Base-by-base conservation (phyloP, 768 basidiomycete genomes). In the Flagelloscypha sp. region DNA sequence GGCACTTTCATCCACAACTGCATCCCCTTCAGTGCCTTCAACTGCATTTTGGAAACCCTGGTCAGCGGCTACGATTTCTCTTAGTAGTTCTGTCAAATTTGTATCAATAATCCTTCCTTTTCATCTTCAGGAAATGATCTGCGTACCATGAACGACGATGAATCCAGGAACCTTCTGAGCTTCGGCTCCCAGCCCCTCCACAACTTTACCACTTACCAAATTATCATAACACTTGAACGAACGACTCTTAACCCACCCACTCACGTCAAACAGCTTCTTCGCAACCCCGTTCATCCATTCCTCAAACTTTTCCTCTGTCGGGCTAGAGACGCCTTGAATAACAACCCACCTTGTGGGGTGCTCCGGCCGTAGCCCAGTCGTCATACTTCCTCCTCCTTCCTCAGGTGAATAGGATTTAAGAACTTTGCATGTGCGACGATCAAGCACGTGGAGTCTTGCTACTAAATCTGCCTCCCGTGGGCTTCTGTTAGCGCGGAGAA, bases 401-500 rank as follows among this genome's bases (percentile, higher is more conserved):
- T 62, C 62, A 7, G 33, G 41, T 7, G n/a, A n/a, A n/a, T n/a
- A n/a, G n/a, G n/a, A n/a, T n/a, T n/a, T n/a, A n/a, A 59, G 38
- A 7, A 60, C 47, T 40, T 58, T 56, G 41, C 57, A 63, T 0
- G 62, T 63, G 30, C 64, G 56, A 21, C 72, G 62, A 45, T 70
- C 65, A 8, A 73, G 55, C 9, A 63, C 40, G 28, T 61, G 59
- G n/a, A 73, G 52, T 19, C 65, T 43, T 36, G 53, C 48, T 16
- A 72, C 57, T 16, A 71, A 56, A 10, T 54, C 46, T 5, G 54
- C 57, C 48, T 71, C 70, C 8, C 67, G 58, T 23, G 56, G 55
- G 35, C 66, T 69, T 18, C 70, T 57, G 40, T 64, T 61, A 19
- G 56, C 56, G 7, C 70, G 60, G 6, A 72, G 52, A 22, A 57